Conservation (phyloP, 1,284 basidiomycete species). For the Ceratobasidium sp. region DNA sequence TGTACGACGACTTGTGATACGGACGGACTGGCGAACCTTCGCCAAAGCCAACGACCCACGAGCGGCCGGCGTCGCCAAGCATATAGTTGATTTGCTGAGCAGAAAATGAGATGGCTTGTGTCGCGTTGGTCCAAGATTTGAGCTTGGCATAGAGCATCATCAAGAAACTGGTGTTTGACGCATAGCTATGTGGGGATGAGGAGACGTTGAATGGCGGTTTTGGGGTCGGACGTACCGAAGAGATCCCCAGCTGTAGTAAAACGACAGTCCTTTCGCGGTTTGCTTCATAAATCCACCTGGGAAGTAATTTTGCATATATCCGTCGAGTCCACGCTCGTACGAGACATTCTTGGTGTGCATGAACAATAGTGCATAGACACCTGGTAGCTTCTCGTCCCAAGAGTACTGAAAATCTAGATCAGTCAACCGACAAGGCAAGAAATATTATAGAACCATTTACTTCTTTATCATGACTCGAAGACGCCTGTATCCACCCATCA, state of each 20-base stretch:
- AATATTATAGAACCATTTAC: too few relatives aligned
- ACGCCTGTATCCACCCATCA: slow-evolving; percentile 43
- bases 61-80: slow-evolving; percentile 46
- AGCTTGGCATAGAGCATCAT: slow-evolving; percentile 46
- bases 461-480: slow-evolving; percentile 21
- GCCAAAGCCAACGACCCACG: slow-evolving; percentile 48
- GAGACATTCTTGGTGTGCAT: slow-evolving; percentile 43
- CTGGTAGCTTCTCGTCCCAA: slow-evolving; percentile 48
- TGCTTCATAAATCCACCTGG: slow-evolving; percentile 46
- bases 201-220: neutral
- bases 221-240: slow-evolving; percentile 24
- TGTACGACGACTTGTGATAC: slow-evolving; percentile 48
- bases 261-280: slow-evolving; percentile 46
- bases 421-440: neutral
- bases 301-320: slow-evolving; percentile 41
- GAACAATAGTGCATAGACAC: slow-evolving; percentile 36
- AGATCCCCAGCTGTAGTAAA: slow-evolving; percentile 45
- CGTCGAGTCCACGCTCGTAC: slow-evolving; percentile 42
- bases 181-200: slow-evolving; percentile 28
- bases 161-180: slow-evolving; percentile 44
- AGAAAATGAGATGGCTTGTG: slow-evolving; percentile 40
- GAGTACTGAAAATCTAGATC: slow-evolving; percentile 37
- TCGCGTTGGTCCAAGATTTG: slow-evolving; percentile 5
- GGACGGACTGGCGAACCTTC: slow-evolving; percentile 45
- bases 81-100: slow-evolving; percentile 47